A percentile compares a stretch with the other conserved stretches of the same genome.
These are phyloP conservation scores for Fraxinus floribunda DNA, from an alignment of 305 asterid species.

Conservation along the genomic window DNA sequence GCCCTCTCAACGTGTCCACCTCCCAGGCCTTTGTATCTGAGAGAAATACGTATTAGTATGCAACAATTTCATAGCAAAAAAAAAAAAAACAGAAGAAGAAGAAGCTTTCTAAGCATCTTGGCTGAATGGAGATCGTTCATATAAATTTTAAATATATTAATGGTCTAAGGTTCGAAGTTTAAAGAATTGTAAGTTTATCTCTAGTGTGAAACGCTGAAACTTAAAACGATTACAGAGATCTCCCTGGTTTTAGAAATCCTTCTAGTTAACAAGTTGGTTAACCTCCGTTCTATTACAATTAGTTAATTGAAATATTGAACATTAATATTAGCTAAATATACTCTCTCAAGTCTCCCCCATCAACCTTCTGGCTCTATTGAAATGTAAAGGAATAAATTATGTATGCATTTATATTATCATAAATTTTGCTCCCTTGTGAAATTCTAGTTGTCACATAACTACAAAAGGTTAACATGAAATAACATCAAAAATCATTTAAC, in stretches of 20 bases:
- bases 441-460: not conserved
- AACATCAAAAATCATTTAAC: not conserved
- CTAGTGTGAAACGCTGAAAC: not conserved
- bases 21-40: conserved; percentile 60
- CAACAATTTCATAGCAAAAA: not conserved
- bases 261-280: not conserved
- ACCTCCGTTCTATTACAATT: not conserved
- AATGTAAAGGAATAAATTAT: not conserved
- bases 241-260: not conserved
- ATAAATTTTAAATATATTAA: not conserved
- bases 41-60: not conserved
- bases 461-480: not conserved
- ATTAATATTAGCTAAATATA: not conserved
- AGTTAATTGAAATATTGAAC: not conserved
- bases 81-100: too few species aligned
- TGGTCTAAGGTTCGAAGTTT: not conserved
- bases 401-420: not conserved
- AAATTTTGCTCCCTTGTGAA: not conserved
- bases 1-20: conserved; percentile 59
- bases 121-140: not conserved
- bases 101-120: not conserved
- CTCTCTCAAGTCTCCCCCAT: not conserved
- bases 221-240: not conserved
- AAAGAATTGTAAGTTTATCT: not conserved
- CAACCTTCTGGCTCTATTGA: conserved; percentile 3